Evolutionary conservation across 176 grass and related monocot genomes (phyloP).

Genomic region (Zizania latifolia): DNA sequence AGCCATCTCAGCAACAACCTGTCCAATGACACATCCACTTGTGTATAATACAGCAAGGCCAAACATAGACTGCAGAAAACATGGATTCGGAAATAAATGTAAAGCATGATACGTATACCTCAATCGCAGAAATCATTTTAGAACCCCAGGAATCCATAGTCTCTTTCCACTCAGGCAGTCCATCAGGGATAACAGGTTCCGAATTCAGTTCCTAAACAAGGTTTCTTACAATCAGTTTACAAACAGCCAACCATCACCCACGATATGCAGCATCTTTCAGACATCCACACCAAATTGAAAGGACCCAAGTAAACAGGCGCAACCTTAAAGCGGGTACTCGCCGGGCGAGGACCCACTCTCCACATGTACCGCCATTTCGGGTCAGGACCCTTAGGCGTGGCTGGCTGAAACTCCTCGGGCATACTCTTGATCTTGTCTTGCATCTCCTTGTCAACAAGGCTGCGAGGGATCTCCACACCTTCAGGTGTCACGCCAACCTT

Average conservation of each 20-base stretch:
- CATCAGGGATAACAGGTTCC: constrained; percentile 93
- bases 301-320: neutral
- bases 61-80: neutral
- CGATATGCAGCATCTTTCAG: neutral
- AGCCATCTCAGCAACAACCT: constrained; percentile 98
- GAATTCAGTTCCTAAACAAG: constrained; percentile 77
- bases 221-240: neutral
- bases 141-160: constrained; percentile 91
- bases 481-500: constrained; percentile 96
- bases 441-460: constrained; percentile 80
- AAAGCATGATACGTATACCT: constrained; percentile 31
- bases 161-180: constrained; percentile 90
- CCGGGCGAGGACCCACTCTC: constrained; percentile 80
- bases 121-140: constrained; percentile 94
- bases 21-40: neutral
- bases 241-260: neutral
- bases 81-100: neutral
- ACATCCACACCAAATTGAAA: neutral
- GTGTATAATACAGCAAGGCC: neutral
- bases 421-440: constrained; percentile 70
- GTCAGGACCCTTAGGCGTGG: constrained; percentile 74
- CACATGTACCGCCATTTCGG: constrained; percentile 99
- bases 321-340: constrained; percentile 75
- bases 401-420: constrained; percentile 65
- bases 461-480: constrained; percentile 90